phyloP scores from a whole-genome alignment of 768 basidiomycete species.

The Panaeolus cyanescens region DNA sequence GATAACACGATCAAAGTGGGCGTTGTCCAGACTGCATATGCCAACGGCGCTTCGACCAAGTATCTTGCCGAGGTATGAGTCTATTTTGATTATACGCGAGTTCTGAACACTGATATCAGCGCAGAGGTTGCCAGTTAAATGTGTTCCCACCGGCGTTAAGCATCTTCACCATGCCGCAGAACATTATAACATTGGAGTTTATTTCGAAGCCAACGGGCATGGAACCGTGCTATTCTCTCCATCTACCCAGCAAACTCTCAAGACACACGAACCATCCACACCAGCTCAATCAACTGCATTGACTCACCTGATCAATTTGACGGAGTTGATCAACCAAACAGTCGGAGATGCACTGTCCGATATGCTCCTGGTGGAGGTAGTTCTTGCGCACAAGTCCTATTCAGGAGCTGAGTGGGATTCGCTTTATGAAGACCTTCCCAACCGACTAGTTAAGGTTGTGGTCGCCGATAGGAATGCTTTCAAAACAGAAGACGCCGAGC shows the following conservation, averaged over 20 bases:
- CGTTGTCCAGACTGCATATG: slow-evolving; percentile 98
- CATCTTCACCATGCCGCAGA: slow-evolving; percentile 98
- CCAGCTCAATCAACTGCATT: slow-evolving; percentile 83
- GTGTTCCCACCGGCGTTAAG: slow-evolving; percentile 96
- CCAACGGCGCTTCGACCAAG: slow-evolving; percentile 95
- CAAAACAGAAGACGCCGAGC: slow-evolving; percentile 92
- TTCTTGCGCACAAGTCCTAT: slow-evolving; percentile 88
- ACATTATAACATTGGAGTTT: slow-evolving; percentile 93
- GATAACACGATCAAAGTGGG: slow-evolving; percentile 82
- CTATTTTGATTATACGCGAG: slow-evolving; percentile 2
- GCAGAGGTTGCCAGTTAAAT: slow-evolving; percentile 91
- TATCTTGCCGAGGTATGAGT: slow-evolving; percentile 76
- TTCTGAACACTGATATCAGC: slow-evolving; percentile 9
- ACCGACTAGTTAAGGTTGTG: slow-evolving; percentile 90
- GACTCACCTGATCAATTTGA: slow-evolving; percentile 74
- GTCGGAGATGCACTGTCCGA: slow-evolving; percentile 97
- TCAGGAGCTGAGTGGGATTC: slow-evolving; percentile 88
- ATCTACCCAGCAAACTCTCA: slow-evolving; percentile 62
- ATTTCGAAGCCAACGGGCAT: slow-evolving; percentile 99
- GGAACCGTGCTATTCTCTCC: slow-evolving; percentile 95
- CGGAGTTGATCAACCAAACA: slow-evolving; percentile 92
- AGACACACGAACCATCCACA: slow-evolving; percentile 69
- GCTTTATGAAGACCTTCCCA: slow-evolving; percentile 90
- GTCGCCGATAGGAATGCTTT: slow-evolving; percentile 83
- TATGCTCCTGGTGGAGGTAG: slow-evolving; percentile 91